These are phyloP conservation scores for Saturnispora diversa DNA, from an alignment of 805 yeast species.

Conservation along the genomic window DNA sequence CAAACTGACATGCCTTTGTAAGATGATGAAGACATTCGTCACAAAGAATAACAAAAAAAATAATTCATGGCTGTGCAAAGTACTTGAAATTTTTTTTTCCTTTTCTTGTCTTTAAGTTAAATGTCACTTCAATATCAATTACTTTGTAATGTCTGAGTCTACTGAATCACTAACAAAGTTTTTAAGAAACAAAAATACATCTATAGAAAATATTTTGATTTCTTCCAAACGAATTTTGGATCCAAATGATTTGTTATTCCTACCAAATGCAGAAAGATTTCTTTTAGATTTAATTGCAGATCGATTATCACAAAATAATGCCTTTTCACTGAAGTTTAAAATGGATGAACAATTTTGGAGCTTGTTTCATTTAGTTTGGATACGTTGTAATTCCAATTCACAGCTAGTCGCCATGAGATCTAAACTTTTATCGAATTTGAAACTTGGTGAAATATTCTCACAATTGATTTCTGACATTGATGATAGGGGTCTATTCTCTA, in stretches of 20 bases:
- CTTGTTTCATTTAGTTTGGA: constrained; percentile 34
- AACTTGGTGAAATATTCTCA: constrained; percentile 32
- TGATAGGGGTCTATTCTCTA: constrained; percentile 17
- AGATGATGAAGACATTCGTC: background rate
- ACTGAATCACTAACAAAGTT: constrained; percentile 49
- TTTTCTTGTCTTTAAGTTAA: too few species aligned
- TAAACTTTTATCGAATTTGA: constrained; percentile 35
- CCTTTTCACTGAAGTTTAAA: constrained; percentile 33
- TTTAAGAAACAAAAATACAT: constrained; percentile 46
- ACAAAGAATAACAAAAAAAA: background rate
- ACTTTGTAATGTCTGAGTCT: constrained; percentile 18
- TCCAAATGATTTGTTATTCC: constrained; percentile 28
- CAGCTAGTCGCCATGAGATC: constrained; percentile 31
- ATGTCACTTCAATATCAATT: too few species aligned
- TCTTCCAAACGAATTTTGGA: constrained; percentile 30
- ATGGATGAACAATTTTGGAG: constrained; percentile 41
- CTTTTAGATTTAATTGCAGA: constrained; percentile 54
- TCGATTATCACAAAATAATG: constrained; percentile 44
- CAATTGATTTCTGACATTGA: constrained; percentile 21
- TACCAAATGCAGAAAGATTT: constrained; percentile 51
- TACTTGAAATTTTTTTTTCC: constrained; percentile 2
- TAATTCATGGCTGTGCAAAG: constrained; percentile 1
- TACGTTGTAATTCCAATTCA: constrained; percentile 12
- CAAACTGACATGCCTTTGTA: constrained; percentile 4
- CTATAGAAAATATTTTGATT: constrained; percentile 35